A percentile compares a stretch with the other conserved stretches of the same genome.
phyloP scores from a whole-genome alignment of 1,139 yeast genomes.

The Saccharomyces hybrid region DNA sequence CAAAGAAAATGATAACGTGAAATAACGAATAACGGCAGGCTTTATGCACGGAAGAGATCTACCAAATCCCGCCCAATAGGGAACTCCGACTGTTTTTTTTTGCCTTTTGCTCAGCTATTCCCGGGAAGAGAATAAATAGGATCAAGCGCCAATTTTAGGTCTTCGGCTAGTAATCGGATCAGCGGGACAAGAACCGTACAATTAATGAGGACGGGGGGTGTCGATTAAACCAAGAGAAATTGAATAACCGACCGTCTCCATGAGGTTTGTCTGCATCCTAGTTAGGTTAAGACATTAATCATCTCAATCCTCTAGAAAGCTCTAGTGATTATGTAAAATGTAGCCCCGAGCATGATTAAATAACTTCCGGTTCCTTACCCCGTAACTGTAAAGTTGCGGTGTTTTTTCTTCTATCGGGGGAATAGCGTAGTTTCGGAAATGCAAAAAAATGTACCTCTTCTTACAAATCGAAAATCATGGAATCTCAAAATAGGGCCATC shows the following conservation, averaged over 20 bases:
- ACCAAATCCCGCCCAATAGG: slow-evolving; percentile 1
- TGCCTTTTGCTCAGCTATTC: background rate
- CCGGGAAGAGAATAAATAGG: background rate
- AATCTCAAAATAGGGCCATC: background rate
- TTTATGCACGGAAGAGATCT: slow-evolving; percentile 1
- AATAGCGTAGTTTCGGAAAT: slow-evolving; percentile 1
- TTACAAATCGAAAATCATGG: background rate
- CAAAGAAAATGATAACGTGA: background rate
- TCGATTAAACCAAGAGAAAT: background rate
- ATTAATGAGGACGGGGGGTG: background rate
- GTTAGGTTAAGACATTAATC: background rate
- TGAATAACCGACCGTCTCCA: background rate
- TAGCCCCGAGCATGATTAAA: background rate
- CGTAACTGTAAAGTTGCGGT: background rate
- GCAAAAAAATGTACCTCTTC: background rate
- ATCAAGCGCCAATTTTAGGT: background rate
- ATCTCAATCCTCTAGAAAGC: background rate
- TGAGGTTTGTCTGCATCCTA: background rate
- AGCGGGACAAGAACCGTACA: background rate
- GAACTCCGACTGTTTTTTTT: background rate
- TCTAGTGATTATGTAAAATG: background rate
- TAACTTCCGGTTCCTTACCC: background rate
- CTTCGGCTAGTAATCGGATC: slow-evolving; percentile 1
- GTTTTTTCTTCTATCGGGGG: background rate
- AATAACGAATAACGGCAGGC: background rate